Evolutionary conservation across 176 grass and related monocot genomes (phyloP), one percentile per base, ranked within the genome.

Genomic region (barley (Hordeum vulgare)): DNA sequence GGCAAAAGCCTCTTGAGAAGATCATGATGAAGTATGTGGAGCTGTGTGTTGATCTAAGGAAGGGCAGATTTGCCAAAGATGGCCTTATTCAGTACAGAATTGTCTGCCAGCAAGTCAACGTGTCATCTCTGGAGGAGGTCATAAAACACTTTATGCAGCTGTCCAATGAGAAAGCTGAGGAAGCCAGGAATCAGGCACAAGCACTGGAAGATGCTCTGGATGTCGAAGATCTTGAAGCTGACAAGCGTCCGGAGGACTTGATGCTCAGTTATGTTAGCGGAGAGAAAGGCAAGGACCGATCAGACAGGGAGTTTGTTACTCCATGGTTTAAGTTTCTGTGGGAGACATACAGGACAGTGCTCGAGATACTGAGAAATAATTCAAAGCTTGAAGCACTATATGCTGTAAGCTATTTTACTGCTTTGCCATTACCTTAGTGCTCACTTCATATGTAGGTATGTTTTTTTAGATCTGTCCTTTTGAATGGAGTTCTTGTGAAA

Each of bases 11-110:
- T 24, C 88, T 99, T 0, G 93, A 99, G 81, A 99, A 44, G 84
- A 96, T 99, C 57, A 99, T 99, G 96, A 94, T 99, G 83, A 99
- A 96, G 83, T 96, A 99, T 80, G 89, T 99, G 0, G 96, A 99
- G 60, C 93, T 99, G 4, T 99, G 93, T 44, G 96, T 99, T 11
- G 96, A 99, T 18, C 80, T 99, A 61, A 87, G 96, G 69, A 95
- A 90, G 81, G 93, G 96, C 5, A 91, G 96, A 78, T 99, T 92
- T 92, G 96, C 96, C 4, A 99, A 96, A 88, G 96, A 99, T 73
- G 96, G 96, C 5, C 86, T 99, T 88, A 99, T 99, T 35, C 93
- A 99, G 71, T 99, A 99, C 66, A 90, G 93, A 47, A 99, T 94
- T 83, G 89, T 96, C 37, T 99, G 96, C 71, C 96, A 99, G 81